Conservation (phyloP, 2,329 filamentous ascomycete genomes). For the Seiridium cupressi region DNA sequence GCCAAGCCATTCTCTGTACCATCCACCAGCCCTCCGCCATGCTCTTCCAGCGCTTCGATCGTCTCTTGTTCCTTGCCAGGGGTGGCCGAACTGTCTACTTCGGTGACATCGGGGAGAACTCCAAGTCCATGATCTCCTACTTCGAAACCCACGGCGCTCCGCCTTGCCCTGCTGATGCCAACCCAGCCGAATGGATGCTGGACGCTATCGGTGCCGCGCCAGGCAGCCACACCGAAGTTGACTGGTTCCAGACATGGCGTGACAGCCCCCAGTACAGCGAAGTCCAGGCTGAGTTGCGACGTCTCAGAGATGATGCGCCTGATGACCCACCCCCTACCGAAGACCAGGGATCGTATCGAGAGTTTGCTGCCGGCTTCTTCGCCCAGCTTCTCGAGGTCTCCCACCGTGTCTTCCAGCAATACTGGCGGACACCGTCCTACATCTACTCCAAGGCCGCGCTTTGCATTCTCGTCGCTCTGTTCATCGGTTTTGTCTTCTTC, state of each 20-base stretch:
- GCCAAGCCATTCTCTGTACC: conserved; percentile 92
- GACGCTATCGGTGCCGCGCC: conserved; percentile 60
- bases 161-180: conserved; percentile 64
- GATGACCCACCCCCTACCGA: conserved; percentile 22
- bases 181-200: conserved; percentile 80
- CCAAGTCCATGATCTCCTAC: conserved; percentile 66
- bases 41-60: conserved; percentile 88
- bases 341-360: conserved; percentile 52
- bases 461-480: conserved; percentile 59
- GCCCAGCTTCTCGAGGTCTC: conserved; percentile 66
- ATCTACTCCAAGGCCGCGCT: conserved; percentile 72
- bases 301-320: conserved; percentile 50
- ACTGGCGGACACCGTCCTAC: conserved; percentile 79
- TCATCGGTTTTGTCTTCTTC: conserved; percentile 79
- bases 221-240: conserved; percentile 55
- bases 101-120: conserved; percentile 73
- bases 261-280: conserved; percentile 30
- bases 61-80: conserved; percentile 73
- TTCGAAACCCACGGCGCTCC: conserved; percentile 72
- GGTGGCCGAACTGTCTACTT: conserved; percentile 81
- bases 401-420: conserved; percentile 73
- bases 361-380: conserved; percentile 75
- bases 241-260: conserved; percentile 58
- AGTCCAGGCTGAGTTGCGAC: conserved; percentile 54
- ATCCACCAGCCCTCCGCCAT: conserved; percentile 97